phyloP scores from a whole-genome alignment of 2,329 filamentous ascomycete genomes.

The Fusarium anguioides region DNA sequence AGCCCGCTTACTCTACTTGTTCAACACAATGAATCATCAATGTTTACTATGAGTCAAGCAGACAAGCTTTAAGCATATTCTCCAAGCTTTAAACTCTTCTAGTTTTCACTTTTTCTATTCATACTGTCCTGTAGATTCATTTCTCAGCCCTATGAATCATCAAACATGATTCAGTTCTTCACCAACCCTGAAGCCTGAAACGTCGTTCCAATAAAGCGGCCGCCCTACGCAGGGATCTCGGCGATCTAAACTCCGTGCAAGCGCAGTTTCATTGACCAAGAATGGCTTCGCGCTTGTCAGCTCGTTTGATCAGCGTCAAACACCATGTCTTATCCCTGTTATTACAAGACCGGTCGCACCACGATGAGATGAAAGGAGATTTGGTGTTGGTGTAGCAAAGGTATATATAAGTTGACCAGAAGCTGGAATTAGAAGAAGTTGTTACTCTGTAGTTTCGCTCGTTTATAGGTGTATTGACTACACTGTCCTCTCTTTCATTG shows the following conservation, averaged over 20 bases:
- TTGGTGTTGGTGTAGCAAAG: background rate
- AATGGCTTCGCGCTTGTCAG: slow-evolving; percentile 16
- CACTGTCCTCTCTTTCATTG: slow-evolving; percentile 36
- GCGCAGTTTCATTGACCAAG: background rate
- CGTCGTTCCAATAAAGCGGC: slow-evolving; percentile 24
- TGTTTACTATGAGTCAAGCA: background rate
- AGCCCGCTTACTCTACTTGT: slow-evolving; percentile 6
- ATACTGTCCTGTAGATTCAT: no score
- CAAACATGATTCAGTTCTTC: background rate
- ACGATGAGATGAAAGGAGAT: slow-evolving; percentile 39
- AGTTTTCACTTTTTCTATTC: no score
- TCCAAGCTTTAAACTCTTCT: no score
- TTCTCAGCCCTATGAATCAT: background rate
- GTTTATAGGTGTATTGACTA: slow-evolving; percentile 38
- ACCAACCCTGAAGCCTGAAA: slow-evolving; percentile 10
- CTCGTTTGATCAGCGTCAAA: slow-evolving; percentile 32
- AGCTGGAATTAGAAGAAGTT: background rate
- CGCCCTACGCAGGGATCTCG: slow-evolving; percentile 20
- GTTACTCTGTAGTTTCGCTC: slow-evolving; percentile 17
- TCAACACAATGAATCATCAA: no score
- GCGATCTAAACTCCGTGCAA: slow-evolving; percentile 15
- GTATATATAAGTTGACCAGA: slow-evolving; percentile 15
- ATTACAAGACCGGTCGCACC: slow-evolving; percentile 20
- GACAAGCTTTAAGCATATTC: background rate
- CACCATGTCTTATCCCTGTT: slow-evolving; percentile 16